phyloP scores from a whole-genome alignment of 2,329 filamentous ascomycete species.

The Sphaceloma murrayae region DNA sequence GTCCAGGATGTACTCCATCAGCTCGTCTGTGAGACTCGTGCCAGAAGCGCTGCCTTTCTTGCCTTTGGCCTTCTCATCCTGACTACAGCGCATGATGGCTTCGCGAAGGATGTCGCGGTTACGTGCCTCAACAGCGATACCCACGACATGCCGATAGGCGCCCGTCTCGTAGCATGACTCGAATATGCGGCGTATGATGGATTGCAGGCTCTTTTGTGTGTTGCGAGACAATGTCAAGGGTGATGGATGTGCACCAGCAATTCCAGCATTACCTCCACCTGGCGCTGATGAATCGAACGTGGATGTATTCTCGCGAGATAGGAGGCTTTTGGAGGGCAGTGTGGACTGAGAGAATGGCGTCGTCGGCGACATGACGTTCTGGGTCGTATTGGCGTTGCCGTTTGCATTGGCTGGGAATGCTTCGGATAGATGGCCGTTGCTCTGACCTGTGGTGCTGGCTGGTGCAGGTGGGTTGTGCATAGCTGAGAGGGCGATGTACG shows the following conservation, averaged over 20 bases:
- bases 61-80: slow-evolving; percentile 63
- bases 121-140: slow-evolving; percentile 90
- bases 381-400: slow-evolving; percentile 57
- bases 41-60: slow-evolving; percentile 47
- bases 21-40: slow-evolving; percentile 64
- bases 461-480: slow-evolving; percentile 46
- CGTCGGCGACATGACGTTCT: slow-evolving; percentile 69
- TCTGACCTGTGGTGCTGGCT: slow-evolving; percentile 39
- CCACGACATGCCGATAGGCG: slow-evolving; percentile 89
- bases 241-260: slow-evolving; percentile 45
- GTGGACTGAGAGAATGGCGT: slow-evolving; percentile 93
- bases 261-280: slow-evolving; percentile 47
- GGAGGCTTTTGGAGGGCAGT: slow-evolving; percentile 83
- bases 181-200: slow-evolving; percentile 80
- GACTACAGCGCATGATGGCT: slow-evolving; percentile 80
- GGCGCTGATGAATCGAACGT: slow-evolving; percentile 48
- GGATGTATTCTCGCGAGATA: slow-evolving; percentile 69
- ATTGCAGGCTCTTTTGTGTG: slow-evolving; percentile 70
- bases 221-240: slow-evolving; percentile 60
- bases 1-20: slow-evolving; percentile 92
- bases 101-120: slow-evolving; percentile 78
- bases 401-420: slow-evolving; percentile 61
- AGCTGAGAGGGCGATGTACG: slow-evolving; percentile 77
- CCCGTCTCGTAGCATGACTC: slow-evolving; percentile 78
- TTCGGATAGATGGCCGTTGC: slow-evolving; percentile 62